phyloP scores from a whole-genome alignment of 148 eudicot species.

The Suaeda aralocaspica region DNA sequence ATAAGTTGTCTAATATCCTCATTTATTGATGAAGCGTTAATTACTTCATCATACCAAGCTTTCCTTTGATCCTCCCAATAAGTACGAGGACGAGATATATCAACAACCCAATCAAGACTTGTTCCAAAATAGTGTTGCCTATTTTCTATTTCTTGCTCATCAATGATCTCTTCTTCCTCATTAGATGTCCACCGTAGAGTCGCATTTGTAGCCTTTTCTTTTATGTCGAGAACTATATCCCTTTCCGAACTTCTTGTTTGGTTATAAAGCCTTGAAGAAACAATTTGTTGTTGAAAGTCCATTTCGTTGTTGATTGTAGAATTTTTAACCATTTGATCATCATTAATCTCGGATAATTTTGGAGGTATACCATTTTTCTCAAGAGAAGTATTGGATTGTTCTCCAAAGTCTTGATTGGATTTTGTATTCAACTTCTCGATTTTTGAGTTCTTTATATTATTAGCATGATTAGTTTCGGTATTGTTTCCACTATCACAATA shows the following conservation, averaged over 20 bases:
- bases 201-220: neutral
- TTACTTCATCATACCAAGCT: slow-evolving; percentile 72
- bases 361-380: neutral
- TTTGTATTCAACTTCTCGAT: neutral
- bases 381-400: neutral
- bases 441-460: neutral
- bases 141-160: slow-evolving; percentile 22
- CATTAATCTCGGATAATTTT: neutral
- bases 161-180: slow-evolving; percentile 21
- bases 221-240: slow-evolving; percentile 2
- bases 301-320: neutral
- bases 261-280: slow-evolving; percentile 6
- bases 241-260: slow-evolving; percentile 9
- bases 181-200: neutral
- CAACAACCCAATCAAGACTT: slow-evolving; percentile 59
- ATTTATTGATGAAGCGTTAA: slow-evolving; percentile 44
- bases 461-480: neutral
- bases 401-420: neutral
- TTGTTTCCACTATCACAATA: slow-evolving; percentile 12
- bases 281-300: slow-evolving; percentile 21
- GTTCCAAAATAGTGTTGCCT: slow-evolving; percentile 21
- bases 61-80: slow-evolving; percentile 81
- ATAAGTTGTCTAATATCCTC: slow-evolving; percentile 67
- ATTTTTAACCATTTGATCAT: neutral
- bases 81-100: slow-evolving; percentile 71